Percentiles rank a stretch among this genome's conserved stretches.
Evolutionary conservation across 1,139 yeast species (phyloP).

Genomic region (Candida sp.): DNA sequence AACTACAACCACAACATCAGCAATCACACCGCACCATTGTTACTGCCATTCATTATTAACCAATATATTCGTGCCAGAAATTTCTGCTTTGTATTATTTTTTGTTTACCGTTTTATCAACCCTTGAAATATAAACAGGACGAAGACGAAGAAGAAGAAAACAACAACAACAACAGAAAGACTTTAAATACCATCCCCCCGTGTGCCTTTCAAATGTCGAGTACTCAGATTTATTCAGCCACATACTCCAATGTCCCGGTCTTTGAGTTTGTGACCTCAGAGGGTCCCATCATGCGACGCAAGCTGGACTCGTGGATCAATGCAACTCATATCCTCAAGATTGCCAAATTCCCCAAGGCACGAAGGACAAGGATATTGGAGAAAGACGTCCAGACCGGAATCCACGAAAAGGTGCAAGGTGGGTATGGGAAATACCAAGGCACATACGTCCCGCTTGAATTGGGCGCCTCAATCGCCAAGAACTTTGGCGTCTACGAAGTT

Average conservation of each 20-base stretch:
- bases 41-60: neutral
- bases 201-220: conserved; percentile 12
- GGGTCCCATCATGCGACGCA: conserved; percentile 84
- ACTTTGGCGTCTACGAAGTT: conserved; percentile 71
- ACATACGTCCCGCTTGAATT: conserved; percentile 85
- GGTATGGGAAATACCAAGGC: conserved; percentile 95
- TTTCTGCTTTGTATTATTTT: neutral
- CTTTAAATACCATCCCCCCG: neutral
- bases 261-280: conserved; percentile 72
- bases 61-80: neutral
- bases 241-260: conserved; percentile 81
- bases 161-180: neutral
- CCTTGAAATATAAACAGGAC: neutral
- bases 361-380: conserved; percentile 83
- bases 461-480: conserved; percentile 68
- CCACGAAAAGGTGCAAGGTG: conserved; percentile 96
- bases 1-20: neutral
- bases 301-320: conserved; percentile 82
- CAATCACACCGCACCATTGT: neutral
- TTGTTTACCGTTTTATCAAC: neutral
- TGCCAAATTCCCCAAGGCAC: conserved; percentile 87
- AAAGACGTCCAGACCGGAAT: conserved; percentile 84
- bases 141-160: neutral
- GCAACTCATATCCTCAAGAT: conserved; percentile 91
- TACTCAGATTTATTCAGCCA: conserved; percentile 71